phyloP scores from a whole-genome alignment of 371 early-diverging fungal genomes.

The Circinella umbellata region DNA sequence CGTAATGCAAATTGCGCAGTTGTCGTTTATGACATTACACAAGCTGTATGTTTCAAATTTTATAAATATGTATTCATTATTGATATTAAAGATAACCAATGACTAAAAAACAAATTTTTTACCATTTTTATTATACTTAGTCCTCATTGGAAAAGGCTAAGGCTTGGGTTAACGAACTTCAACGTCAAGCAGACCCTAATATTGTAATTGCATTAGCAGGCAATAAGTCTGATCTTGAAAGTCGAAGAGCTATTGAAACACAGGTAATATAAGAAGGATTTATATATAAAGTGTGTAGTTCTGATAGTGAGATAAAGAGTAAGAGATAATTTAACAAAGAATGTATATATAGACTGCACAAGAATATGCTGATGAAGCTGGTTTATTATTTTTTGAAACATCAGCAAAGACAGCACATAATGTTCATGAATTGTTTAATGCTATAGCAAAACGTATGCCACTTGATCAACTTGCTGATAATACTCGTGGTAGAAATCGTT shows the following conservation, averaged over 20 bases:
- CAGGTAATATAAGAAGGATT: constrained; percentile 43
- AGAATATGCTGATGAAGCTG: constrained; percentile 87
- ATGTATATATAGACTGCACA: constrained; percentile 71
- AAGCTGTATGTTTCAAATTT: constrained; percentile 59
- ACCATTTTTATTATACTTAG: constrained; percentile 30
- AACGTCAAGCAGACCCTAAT: constrained; percentile 93
- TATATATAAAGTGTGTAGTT: background rate
- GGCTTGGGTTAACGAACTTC: constrained; percentile 98
- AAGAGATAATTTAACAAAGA: constrained; percentile 4
- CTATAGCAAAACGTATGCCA: constrained; percentile 65
- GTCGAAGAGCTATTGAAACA: constrained; percentile 74
- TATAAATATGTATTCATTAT: background rate
- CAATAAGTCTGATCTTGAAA: constrained; percentile 90
- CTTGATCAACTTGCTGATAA: constrained; percentile 51
- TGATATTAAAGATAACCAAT: too few species aligned
- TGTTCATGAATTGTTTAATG: constrained; percentile 86
- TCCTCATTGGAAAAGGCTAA: constrained; percentile 97
- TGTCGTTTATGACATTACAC: constrained; percentile 98
- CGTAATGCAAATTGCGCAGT: constrained; percentile 96
- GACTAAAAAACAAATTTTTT: background rate
- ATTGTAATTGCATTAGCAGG: constrained; percentile 98
- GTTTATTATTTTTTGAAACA: constrained; percentile 91
- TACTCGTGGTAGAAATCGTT: constrained; percentile 41
- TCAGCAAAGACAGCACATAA: constrained; percentile 92
- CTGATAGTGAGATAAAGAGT: too few species aligned